Evolutionary conservation across 768 basidiomycete species (phyloP), one percentile per base, ranked within the genome.

Genomic region (Calvatia gigantea): DNA sequence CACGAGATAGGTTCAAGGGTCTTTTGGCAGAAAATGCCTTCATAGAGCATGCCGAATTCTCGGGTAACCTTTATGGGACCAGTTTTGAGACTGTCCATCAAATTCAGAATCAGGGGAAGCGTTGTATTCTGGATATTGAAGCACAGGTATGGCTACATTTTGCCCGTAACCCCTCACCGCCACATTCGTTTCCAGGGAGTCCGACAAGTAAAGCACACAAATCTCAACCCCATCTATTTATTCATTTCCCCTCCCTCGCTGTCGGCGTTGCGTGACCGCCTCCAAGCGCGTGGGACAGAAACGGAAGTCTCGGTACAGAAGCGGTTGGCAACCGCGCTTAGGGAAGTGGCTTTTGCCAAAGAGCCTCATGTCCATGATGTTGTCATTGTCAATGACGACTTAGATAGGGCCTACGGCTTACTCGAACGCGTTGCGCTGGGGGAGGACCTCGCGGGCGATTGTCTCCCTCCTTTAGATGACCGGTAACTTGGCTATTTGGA

Each of bases 121-220:
- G 92, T 11, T 98, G 96, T 67, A 87, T 98, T 56, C 80, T 98
- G 35, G 96, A 98, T 67, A 98, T 98, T 56, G 96, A 98, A 65
- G 87, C 90, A 8, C 95, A 98, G 87, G 93, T 91, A 66, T 54
- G 76, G 73, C 44, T 27, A 28, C 14, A 39, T 19, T 60, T 33
- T 31, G 32, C 43, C 15, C 29, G 25, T 28, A 17, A 50, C 8
- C 21, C 9, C 4, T 43, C 50, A 39, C 61, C 57, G 44, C 38
- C 37, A 65, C 42, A 61, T 58, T 51, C 29, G 38, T 48, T 56
- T 51, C 32, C 70, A 95, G 92, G 96, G 96, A 47, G 91, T 98
- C 58, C 87, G 85, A 56, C 91, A 95, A 71, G 87, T 98, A 65
- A 97, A 95, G 67, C 74, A 82, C 50, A 92, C 92, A 27, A 70